Conservation (phyloP, 495 filamentous ascomycete species). For the Trichodelitschia bisporula region DNA sequence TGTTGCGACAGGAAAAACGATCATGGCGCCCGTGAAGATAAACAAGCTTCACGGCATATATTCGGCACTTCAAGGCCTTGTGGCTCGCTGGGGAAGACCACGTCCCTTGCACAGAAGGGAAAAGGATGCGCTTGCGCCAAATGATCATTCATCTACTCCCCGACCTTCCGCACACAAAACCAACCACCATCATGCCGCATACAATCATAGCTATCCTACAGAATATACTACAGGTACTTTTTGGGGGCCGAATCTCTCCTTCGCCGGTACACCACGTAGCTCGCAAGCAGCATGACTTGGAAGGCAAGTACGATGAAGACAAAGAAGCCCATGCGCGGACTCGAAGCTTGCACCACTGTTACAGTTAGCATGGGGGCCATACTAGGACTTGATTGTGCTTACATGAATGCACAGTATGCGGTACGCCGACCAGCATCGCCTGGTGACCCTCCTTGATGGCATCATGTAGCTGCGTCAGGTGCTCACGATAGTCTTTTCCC, state of each 20-base stretch:
- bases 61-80: too few relatives aligned
- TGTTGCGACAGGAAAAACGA: too few relatives aligned
- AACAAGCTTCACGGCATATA: too few relatives aligned
- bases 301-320: constrained; percentile 51
- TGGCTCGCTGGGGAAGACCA: too few relatives aligned
- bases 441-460: constrained; percentile 49
- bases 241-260: constrained; percentile 53
- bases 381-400: constrained; percentile 5
- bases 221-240: constrained; percentile 85
- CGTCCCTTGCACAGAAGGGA: too few relatives aligned
- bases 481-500: constrained; percentile 45
- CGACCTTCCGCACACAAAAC: too few relatives aligned
- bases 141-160: too few relatives aligned
- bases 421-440: constrained; percentile 32
- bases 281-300: constrained; percentile 41
- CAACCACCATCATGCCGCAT: too few relatives aligned
- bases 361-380: constrained; percentile 4
- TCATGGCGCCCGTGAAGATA: too few relatives aligned
- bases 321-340: constrained; percentile 46
- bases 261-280: constrained; percentile 63
- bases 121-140: too few relatives aligned
- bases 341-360: constrained; percentile 30
- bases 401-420: constrained; percentile 22
- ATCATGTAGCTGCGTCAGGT: constrained; percentile 45
- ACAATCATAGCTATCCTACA: too few relatives aligned